Evolutionary conservation across 805 yeast genomes (phyloP), one percentile per base, ranked within the genome.

Genomic region (Hanseniaspora occidentalis): DNA sequence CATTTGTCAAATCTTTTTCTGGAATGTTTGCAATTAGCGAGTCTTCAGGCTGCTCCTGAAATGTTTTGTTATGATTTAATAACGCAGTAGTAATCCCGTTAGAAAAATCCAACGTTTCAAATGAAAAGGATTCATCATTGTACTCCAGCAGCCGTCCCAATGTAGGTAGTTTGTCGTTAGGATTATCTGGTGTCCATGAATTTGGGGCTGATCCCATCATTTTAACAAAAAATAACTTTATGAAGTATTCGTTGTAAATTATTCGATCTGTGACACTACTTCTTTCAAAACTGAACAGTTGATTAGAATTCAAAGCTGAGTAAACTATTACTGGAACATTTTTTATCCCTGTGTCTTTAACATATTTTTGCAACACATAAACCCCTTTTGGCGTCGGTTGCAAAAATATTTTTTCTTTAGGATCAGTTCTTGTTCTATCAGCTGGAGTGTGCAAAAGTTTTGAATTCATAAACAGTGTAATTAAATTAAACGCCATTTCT

Each of bases 361-460:
- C 75, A 54, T 78, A 84, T 14, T 66, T 62, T 38, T 73, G 75
- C 2, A 88, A 57, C 0, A 84, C 52, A 0, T 85, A 77, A 6
- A 85, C 75, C 1, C 96, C 97, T 52, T 89, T 89, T 0, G 96
- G 86, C 0, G 96, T 84, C 3, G 95, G 95, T 53, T 89, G 96
- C 22, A 84, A 53, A 2, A 64, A 44, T 0, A 66, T 61, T 3
- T 59, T 62, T 0, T 51, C 59, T 38, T 69, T 69, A 5, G 77
- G 67, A 33, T 54, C 60, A 11, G 54, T 47, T 34, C 81, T 54
- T 0, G 95, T 84, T 50, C 89, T 63, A 46, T 81, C 86, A 2
- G 73, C 71, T 0, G 95, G 95, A 11, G 74, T 71, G 53, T 85
- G 95, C 8, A 85, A 48, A 1, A 84, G 58, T 46, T 74, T 76